Evolutionary conservation across 345 rosid species (phyloP), one percentile per base, ranked within the genome.

Genomic region (Populus alba): DNA sequence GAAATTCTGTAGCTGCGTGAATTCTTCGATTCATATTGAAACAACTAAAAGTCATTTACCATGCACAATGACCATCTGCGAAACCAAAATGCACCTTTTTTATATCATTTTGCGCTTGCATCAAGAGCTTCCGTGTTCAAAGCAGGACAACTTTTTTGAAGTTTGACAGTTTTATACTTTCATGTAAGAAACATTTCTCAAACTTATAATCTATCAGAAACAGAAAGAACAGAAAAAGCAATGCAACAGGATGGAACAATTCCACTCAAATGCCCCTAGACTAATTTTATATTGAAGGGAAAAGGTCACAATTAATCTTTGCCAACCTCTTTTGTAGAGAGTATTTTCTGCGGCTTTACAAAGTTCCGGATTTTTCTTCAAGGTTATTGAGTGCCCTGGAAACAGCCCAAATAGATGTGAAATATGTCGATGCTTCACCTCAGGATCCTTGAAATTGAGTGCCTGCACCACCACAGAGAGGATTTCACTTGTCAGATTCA

Each of bases 381-480:
- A 51, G 22, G 94, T 88, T 72, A 92, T 82, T 41, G 95, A 83
- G 81, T 94, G 94, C 72, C 98, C 99, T 0, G 98, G 98, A 84
- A 89, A 96, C 76, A 92, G 87, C 70, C 98, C 98, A 88, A 91
- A 96, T 81, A 96, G 88, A 78, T 88, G 97, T n/a, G 99, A 94
- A 71, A 96, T 85, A 77, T 94, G 99, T 72, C 97, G 92, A 78
- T 94, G 99, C 68, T 92, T 95, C 55, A 86, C 82, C 20, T 89
- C 97, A 47, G 96, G 91, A 77, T 96, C 99, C 86, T 87, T 77
- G 77, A 96, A 96, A 59, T 94, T 97, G 78, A 79, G 89, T 70
- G 87, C 91, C 97, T 92, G 85, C 65, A 10, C 49, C 8, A 49
- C 49, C 70, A 61, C 70, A 66, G 20, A 33, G 49, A 68, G 13